Evolutionary conservation across 495 filamentous ascomycete species (phyloP).

Genomic region (Hyaloscypha finlandica): DNA sequence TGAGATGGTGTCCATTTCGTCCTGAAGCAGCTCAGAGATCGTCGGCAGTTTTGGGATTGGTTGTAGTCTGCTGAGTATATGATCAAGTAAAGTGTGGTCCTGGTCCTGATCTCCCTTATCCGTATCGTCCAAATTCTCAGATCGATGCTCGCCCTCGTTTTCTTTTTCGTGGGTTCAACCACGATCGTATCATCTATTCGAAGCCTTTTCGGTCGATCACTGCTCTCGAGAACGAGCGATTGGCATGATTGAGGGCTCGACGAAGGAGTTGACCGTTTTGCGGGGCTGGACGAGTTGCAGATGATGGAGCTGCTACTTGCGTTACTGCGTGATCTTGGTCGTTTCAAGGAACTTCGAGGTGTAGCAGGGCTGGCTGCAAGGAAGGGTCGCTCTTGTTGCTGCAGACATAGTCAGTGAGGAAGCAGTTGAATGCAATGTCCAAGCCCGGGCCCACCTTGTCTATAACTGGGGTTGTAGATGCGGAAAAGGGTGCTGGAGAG

Average conservation of each 20-base stretch:
- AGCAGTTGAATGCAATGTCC: background rate
- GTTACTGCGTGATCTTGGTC: background rate
- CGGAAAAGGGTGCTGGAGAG: background rate
- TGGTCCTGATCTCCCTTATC: background rate
- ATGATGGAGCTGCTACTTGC: background rate
- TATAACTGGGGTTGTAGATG: background rate
- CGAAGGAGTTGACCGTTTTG: background rate
- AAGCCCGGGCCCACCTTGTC: background rate
- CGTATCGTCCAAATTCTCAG: background rate
- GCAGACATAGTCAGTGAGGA: background rate
- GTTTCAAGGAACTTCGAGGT: background rate
- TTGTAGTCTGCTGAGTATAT: background rate
- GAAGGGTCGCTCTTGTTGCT: background rate
- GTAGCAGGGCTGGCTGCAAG: background rate
- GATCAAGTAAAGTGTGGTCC: background rate
- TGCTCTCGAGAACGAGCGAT: background rate
- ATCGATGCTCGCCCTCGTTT: background rate
- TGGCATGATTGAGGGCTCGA: background rate
- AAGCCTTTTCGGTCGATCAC: background rate
- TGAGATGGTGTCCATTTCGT: background rate
- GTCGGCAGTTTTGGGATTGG: background rate
- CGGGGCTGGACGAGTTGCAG: background rate
- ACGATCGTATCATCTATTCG: background rate
- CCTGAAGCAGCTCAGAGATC: background rate
- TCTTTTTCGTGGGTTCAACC: background rate